Conservation (phyloP, 352 stramenopile genomes). For the Pythium folliculosum region DNA sequence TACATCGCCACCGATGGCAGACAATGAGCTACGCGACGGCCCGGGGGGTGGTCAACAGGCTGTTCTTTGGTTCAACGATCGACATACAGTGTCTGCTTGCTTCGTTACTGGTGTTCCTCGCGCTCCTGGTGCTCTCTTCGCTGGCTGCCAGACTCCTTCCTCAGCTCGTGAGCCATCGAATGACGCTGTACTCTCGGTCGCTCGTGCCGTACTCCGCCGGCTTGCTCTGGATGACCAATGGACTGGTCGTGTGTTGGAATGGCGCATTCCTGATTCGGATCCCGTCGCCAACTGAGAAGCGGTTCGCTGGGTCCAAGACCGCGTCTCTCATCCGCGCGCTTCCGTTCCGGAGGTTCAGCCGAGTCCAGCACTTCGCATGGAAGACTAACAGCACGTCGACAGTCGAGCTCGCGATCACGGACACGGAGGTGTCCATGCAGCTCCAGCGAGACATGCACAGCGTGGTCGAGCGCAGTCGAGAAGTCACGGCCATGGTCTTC, state of each 20-base stretch:
- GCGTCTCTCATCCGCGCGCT: not conserved
- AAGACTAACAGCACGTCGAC: not conserved
- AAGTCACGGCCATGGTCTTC: conserved; percentile 14
- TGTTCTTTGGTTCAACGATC: conserved; percentile 1
- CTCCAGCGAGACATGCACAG: conserved; percentile 17
- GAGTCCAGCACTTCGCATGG: not conserved
- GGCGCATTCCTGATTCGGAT: not conserved
- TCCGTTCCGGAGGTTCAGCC: not conserved
- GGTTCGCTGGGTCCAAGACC: too few species aligned
- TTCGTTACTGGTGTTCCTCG: not conserved
- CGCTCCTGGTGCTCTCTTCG: not conserved
- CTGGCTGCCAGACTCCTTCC: not conserved
- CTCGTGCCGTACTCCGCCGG: conserved; percentile 15
- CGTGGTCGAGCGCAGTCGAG: conserved; percentile 2
- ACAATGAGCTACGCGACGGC: not conserved
- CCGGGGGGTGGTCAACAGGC: not conserved
- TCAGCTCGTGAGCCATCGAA: not conserved
- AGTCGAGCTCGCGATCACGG: not conserved
- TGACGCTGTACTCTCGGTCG: conserved; percentile 3
- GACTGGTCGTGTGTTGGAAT: conserved; percentile 9
- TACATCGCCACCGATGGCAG: not conserved
- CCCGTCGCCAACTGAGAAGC: not conserved
- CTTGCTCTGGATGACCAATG: conserved; percentile 11
- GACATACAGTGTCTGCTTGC: not conserved
- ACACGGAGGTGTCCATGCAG: conserved; percentile 1